Percentiles rank a stretch among this genome's conserved stretches.
phyloP scores from a whole-genome alignment of 352 stramenopile genomes.

The Phytophthora sojae region DNA sequence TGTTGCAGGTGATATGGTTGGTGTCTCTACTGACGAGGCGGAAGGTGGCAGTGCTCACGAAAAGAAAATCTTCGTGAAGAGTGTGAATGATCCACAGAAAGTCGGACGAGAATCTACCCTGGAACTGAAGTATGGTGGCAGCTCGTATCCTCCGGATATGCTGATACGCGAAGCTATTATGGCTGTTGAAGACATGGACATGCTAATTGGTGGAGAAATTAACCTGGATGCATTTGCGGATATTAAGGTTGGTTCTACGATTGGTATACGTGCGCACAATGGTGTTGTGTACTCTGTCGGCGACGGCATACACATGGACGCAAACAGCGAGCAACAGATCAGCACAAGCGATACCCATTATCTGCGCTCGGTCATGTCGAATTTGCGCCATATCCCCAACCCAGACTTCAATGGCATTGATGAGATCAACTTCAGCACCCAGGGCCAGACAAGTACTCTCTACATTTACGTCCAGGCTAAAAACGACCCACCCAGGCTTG shows the following conservation, averaged over 20 bases:
- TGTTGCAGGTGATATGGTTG: conserved; percentile 1
- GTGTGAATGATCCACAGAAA: conserved; percentile 32
- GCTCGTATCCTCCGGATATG: conserved; percentile 15
- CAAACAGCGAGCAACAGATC: conserved; percentile 19
- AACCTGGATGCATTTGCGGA: conserved; percentile 17
- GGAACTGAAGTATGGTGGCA: conserved; percentile 17
- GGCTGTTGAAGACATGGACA: conserved; percentile 23
- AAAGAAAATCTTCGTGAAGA: conserved; percentile 31
- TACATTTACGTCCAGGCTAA: conserved; percentile 49
- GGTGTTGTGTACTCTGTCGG: conserved; percentile 16
- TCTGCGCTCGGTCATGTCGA: conserved; percentile 18
- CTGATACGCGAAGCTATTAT: conserved; percentile 15
- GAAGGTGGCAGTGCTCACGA: conserved; percentile 15
- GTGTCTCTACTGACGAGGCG: not conserved
- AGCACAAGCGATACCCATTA: not conserved
- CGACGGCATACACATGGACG: conserved; percentile 6
- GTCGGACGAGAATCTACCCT: conserved; percentile 15
- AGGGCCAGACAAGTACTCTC: conserved; percentile 21
- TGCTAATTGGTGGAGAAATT: conserved; percentile 22
- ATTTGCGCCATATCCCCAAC: conserved; percentile 27
- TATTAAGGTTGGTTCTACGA: not conserved
- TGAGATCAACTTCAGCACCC: conserved; percentile 24
- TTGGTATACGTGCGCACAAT: conserved; percentile 25
- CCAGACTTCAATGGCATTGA: conserved; percentile 39
- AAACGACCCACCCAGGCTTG: conserved; percentile 37